phyloP scores from a whole-genome alignment of 2,329 filamentous ascomycete species.

The Sphaerulina musiva region DNA sequence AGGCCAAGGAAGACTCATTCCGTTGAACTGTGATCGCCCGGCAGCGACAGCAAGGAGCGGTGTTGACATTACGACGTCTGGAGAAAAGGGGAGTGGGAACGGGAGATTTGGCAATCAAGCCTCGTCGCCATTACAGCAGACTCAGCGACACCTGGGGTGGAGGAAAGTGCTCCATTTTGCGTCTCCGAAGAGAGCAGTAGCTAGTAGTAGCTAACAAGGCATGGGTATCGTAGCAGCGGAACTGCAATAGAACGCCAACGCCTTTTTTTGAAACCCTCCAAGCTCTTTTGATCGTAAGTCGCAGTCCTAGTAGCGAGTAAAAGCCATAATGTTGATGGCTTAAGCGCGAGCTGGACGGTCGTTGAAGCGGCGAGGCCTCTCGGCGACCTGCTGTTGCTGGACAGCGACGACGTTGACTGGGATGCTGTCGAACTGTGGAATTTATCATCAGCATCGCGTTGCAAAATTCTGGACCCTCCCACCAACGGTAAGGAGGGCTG shows the following conservation, averaged over 20 bases:
- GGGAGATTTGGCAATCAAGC: conserved; percentile 20
- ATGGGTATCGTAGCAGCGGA: conserved; percentile 8
- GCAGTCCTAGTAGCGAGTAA: neutral
- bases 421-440: conserved; percentile 81
- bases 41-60: neutral
- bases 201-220: conserved; percentile 5
- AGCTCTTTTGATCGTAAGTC: conserved; percentile 11
- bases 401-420: conserved; percentile 93
- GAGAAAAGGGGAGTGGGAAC: conserved; percentile 6
- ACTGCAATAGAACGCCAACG: conserved; percentile 16
- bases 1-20: no score
- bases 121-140: conserved; percentile 17
- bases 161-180: conserved; percentile 11
- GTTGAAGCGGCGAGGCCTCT: conserved; percentile 74
- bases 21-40: no score
- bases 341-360: conserved; percentile 47
- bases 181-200: conserved; percentile 4
- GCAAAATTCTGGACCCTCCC: neutral
- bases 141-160: conserved; percentile 20
- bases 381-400: conserved; percentile 75
- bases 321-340: conserved; percentile 7
- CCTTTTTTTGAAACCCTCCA: conserved; percentile 13
- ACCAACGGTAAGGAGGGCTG: conserved; percentile 64
- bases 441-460: conserved; percentile 8
- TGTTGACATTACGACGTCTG: conserved; percentile 4